Percentiles rank a stretch among this genome's conserved stretches.
phyloP scores from a whole-genome alignment of 2,329 filamentous ascomycete species.

The Claviceps arundinis region DNA sequence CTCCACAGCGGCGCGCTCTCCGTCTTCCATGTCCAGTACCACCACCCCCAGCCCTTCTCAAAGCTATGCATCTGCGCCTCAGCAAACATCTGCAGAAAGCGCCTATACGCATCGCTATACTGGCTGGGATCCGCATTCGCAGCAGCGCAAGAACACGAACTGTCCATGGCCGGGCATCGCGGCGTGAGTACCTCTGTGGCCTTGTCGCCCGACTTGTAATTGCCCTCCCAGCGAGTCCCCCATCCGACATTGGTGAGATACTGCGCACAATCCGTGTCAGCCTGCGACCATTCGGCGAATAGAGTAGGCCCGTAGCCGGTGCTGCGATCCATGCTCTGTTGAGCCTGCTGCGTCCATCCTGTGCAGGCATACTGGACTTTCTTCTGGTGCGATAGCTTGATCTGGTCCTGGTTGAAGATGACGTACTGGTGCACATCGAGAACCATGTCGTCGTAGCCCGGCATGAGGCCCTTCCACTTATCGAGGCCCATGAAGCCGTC shows the following conservation, averaged over 20 bases:
- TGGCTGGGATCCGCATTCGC: constrained; percentile 60
- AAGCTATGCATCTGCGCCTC: constrained; percentile 94
- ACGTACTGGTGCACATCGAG: constrained; percentile 98
- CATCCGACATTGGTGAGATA: constrained; percentile 82
- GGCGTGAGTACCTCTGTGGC: constrained; percentile 52
- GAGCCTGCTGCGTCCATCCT: constrained; percentile 72
- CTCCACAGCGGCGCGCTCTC: constrained; percentile 84
- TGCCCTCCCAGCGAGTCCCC: constrained; percentile 87
- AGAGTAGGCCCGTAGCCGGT: constrained; percentile 87
- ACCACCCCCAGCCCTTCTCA: constrained; percentile 91
- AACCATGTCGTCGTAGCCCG: constrained; percentile 56
- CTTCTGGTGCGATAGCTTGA: constrained; percentile 65
- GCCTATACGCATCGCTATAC: constrained; percentile 66
- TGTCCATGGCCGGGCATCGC: constrained; percentile 56
- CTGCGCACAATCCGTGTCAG: constrained; percentile 84
- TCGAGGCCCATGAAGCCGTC: constrained; percentile 87
- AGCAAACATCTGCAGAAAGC: constrained; percentile 78
- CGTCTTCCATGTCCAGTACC: constrained; percentile 98
- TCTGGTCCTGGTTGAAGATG: constrained; percentile 87
- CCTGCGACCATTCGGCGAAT: constrained; percentile 94
- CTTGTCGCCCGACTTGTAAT: constrained; percentile 54
- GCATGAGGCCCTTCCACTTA: constrained; percentile 80
- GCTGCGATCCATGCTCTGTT: constrained; percentile 54
- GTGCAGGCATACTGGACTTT: constrained; percentile 82
- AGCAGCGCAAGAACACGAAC: constrained; percentile 55